Conservation (phyloP, 116 monocot species). For the Zostera marina region DNA sequence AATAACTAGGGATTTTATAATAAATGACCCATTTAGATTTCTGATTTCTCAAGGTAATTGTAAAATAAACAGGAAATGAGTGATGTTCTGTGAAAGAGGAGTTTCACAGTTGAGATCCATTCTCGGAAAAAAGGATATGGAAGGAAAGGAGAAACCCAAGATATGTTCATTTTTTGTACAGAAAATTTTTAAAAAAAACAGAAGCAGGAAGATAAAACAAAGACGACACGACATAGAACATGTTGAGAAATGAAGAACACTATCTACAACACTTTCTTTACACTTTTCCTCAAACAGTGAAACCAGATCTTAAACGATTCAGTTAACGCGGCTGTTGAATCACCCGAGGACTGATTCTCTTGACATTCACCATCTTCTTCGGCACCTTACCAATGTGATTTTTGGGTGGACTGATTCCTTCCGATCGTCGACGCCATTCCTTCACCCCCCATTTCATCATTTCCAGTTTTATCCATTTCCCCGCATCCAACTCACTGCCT, state of each 20-base stretch:
- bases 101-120: too few relatives aligned
- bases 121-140: too few relatives aligned
- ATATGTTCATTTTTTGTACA: too few relatives aligned
- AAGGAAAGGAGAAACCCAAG: not conserved
- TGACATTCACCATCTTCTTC: constrained; percentile 35
- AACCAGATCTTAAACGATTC: not conserved
- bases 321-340: constrained; percentile 43
- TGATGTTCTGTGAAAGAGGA: too few relatives aligned
- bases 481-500: constrained; percentile 9
- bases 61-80: too few relatives aligned
- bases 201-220: not conserved
- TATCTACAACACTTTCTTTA: not conserved
- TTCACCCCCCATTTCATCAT: constrained; percentile 22
- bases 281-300: too few relatives aligned
- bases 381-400: constrained; percentile 25
- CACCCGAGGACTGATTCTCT: constrained; percentile 24
- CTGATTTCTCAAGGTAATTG: too few relatives aligned
- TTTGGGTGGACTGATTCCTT: constrained; percentile 1
- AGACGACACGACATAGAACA: not conserved
- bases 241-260: not conserved
- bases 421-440: constrained; percentile 22
- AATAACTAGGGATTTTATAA: too few relatives aligned
- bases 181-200: not conserved
- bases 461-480: constrained; percentile 6
- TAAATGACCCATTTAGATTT: too few relatives aligned